Conservation (phyloP, 345 rosid genomes). For the Eucalyptus tenuipes region DNA sequence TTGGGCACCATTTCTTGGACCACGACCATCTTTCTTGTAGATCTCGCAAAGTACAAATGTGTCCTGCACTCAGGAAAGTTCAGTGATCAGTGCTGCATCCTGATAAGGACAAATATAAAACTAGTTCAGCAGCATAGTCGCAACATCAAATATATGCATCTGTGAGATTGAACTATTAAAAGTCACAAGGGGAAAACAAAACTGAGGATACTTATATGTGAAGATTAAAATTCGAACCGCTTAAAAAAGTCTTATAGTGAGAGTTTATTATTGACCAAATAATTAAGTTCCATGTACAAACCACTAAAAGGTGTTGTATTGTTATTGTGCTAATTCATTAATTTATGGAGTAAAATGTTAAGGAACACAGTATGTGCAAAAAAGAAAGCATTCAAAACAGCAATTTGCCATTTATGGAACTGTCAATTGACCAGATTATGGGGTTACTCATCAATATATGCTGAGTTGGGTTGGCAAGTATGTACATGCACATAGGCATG, state of each 20-base stretch:
- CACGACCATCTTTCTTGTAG: conserved; percentile 56
- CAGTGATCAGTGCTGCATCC: neutral
- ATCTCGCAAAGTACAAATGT: conserved; percentile 41
- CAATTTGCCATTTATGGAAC: neutral
- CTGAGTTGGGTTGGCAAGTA: neutral
- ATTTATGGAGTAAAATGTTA: neutral
- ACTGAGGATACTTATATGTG: neutral
- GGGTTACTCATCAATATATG: neutral
- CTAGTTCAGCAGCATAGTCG: neutral
- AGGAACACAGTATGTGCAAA: neutral
- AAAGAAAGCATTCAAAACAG: accelerated
- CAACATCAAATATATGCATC: neutral
- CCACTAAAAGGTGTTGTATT: neutral
- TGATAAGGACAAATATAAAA: neutral
- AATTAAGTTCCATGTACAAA: neutral
- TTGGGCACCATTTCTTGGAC: conserved; percentile 65
- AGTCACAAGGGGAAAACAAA: accelerated
- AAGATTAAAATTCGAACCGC: accelerated
- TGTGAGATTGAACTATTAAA: accelerated
- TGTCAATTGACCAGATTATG: neutral
- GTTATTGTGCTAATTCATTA: neutral
- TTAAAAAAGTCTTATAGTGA: accelerated
- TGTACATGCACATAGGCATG: neutral
- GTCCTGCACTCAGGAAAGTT: conserved; percentile 12
- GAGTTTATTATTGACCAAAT: neutral